Base-by-base conservation (phyloP, 1,284 basidiomycete species). In the Mycosarcoma maydis region DNA sequence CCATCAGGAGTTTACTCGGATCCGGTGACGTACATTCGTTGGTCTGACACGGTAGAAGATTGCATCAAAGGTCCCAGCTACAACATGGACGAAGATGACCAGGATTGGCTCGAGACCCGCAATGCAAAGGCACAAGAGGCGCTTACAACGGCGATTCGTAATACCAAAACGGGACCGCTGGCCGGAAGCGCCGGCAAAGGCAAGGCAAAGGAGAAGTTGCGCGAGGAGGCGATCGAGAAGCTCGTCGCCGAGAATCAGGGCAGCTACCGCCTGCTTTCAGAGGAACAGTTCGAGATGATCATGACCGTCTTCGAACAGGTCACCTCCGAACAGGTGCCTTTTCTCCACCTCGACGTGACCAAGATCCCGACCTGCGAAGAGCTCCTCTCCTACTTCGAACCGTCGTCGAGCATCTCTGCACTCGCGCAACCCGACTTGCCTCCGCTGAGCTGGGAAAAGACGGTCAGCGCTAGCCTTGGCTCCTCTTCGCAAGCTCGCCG, bases 61-160 rank as follows among this genome's bases (percentile, higher is more conserved):
- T 89, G 88, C 1, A 81, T 57, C 49, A 38, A 56, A 19, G 85
- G 85, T 4, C 92, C 90, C 79, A 87, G 89, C 5, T 98, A 98
- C 82, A 91, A 89, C 74, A 91, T 98, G 90, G 96, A 98, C 78
- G 96, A 98, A 82, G 90, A 92, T 33, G 96, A 98, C 83, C 88
- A 90, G 73, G 90, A 91, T 55, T 98, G 95, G 94, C 87, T 98
- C 33, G 89, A 91, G 66, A 90, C 89, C 82, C 92, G 92, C 81
- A 98, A 98, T 75, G 90, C 91, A 73, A 88, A 91, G 69, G 90
- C 91, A 2, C 88, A 91, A 43, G 91, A 92, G 17, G 92, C 93
- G 79, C 90, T 92, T 14, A 89, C 90, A 2, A 89, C 90, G 59
- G 86, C 87, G 0, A 88, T 91, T 73, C 87, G 89, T 37, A 90